phyloP scores from a whole-genome alignment of 2,329 filamentous ascomycete genomes.

The Arthrinium puccinioides region DNA sequence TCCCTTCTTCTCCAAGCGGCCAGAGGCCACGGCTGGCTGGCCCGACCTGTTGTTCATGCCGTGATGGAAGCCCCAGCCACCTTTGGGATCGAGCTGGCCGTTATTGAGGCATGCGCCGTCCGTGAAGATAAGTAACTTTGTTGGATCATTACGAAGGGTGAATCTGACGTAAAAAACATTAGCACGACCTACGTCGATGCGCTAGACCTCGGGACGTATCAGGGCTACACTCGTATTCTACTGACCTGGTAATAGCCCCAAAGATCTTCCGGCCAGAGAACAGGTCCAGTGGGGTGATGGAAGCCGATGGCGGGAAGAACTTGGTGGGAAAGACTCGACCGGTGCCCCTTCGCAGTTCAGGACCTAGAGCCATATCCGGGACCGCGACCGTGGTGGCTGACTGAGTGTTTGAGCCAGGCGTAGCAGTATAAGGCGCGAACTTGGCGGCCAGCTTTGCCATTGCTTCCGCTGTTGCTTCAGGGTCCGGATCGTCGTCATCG shows the following conservation, averaged over 20 bases:
- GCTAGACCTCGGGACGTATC: too few relatives aligned
- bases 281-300: slow-evolving; percentile 15
- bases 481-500: neutral
- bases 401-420: neutral
- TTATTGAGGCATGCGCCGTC: slow-evolving; percentile 39
- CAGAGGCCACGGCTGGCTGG: slow-evolving; percentile 10
- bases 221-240: too few relatives aligned
- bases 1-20: slow-evolving; percentile 34
- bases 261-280: slow-evolving; percentile 12
- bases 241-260: slow-evolving; percentile 13
- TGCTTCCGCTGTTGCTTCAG: neutral
- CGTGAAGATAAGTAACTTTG: slow-evolving; percentile 32
- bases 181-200: too few relatives aligned
- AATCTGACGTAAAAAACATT: slow-evolving; percentile 10
- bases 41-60: slow-evolving; percentile 6
- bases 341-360: slow-evolving; percentile 17
- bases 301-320: slow-evolving; percentile 19
- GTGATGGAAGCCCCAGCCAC: slow-evolving; percentile 31
- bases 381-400: neutral
- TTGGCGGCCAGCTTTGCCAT: neutral
- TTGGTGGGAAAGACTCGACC: slow-evolving; percentile 23
- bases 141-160: slow-evolving; percentile 22
- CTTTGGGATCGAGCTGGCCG: slow-evolving; percentile 26
- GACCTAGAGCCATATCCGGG: neutral
- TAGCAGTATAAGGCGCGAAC: too few relatives aligned